Conservation (phyloP, 23 red algal genomes). For the Pyropia yezoensis region DNA sequence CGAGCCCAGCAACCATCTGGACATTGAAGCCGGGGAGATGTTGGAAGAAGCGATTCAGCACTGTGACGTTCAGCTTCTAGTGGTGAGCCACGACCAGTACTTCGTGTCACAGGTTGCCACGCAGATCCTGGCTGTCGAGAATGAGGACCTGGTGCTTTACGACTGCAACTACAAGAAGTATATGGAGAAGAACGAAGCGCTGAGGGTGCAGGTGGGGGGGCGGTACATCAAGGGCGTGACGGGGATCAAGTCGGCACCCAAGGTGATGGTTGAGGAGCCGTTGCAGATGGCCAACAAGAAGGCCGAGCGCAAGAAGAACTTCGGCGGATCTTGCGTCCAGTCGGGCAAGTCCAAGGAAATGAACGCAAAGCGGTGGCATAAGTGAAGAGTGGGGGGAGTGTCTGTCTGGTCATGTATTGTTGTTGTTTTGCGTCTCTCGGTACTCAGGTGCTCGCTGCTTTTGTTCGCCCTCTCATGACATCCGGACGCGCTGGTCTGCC, state of each 20-base stretch:
- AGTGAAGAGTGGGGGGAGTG: background rate
- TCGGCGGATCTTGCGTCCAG: conserved; percentile 77
- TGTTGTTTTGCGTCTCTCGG: background rate
- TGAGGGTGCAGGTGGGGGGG: conserved; percentile 55
- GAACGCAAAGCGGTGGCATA: conserved; percentile 80
- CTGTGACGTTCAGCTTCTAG: conserved; percentile 80
- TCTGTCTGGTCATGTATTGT: background rate
- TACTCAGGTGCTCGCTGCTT: too few relatives aligned
- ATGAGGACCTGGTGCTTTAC: conserved; percentile 69
- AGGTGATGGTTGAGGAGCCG: conserved; percentile 28
- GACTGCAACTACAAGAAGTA: conserved; percentile 93
- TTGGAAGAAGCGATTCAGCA: conserved; percentile 95
- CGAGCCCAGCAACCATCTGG: conserved; percentile 93
- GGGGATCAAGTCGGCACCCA: conserved; percentile 82
- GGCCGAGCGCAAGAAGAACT: conserved; percentile 80
- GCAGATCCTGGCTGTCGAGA: conserved; percentile 84
- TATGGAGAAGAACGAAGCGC: conserved; percentile 76
- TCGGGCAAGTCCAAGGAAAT: conserved; percentile 73
- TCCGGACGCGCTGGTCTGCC: too few relatives aligned
- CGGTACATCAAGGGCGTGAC: conserved; percentile 81
- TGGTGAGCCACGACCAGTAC: conserved; percentile 98
- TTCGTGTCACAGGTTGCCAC: conserved; percentile 91
- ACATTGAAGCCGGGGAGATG: conserved; percentile 83
- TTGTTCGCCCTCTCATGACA: too few relatives aligned
- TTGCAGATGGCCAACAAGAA: conserved; percentile 21